These are phyloP conservation scores for Alliaria petiolata DNA, from an alignment of 345 rosid species.

Conservation along the genomic window DNA sequence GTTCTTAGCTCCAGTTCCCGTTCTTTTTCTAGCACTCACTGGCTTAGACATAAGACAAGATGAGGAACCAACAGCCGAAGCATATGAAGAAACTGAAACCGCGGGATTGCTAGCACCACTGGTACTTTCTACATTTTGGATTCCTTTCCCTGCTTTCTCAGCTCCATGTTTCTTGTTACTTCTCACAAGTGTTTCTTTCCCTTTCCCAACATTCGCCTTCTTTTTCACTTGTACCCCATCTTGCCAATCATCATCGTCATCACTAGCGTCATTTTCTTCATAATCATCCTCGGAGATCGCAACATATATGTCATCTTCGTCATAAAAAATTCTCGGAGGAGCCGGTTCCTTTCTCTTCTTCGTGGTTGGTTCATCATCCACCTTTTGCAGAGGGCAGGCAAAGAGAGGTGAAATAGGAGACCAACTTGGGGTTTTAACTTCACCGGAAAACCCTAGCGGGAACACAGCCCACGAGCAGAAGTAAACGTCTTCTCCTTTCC, in stretches of 20 bases:
- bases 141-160: constrained; percentile 39
- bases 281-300: constrained; percentile 51
- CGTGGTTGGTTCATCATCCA: not conserved
- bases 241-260: constrained; percentile 60
- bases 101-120: constrained; percentile 11
- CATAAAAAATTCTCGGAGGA: constrained; percentile 38
- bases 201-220: constrained; percentile 41
- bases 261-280: constrained; percentile 44
- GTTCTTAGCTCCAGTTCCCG: constrained; percentile 49
- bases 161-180: constrained; percentile 36
- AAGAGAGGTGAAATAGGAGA: constrained; percentile 72
- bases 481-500: constrained; percentile 60
- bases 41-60: constrained; percentile 31
- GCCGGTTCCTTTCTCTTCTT: constrained; percentile 22
- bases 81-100: constrained; percentile 21
- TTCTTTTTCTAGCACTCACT: constrained; percentile 47
- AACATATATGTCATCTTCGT: constrained; percentile 52
- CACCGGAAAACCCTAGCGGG: constrained; percentile 62
- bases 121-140: constrained; percentile 28
- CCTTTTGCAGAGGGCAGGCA: constrained; percentile 36
- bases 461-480: constrained; percentile 74
- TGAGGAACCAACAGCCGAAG: constrained; percentile 22
- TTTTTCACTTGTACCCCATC: constrained; percentile 31
- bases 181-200: constrained; percentile 40
- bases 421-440: constrained; percentile 43